phyloP scores from a whole-genome alignment of 768 basidiomycete species.

The Mycena amicta region DNA sequence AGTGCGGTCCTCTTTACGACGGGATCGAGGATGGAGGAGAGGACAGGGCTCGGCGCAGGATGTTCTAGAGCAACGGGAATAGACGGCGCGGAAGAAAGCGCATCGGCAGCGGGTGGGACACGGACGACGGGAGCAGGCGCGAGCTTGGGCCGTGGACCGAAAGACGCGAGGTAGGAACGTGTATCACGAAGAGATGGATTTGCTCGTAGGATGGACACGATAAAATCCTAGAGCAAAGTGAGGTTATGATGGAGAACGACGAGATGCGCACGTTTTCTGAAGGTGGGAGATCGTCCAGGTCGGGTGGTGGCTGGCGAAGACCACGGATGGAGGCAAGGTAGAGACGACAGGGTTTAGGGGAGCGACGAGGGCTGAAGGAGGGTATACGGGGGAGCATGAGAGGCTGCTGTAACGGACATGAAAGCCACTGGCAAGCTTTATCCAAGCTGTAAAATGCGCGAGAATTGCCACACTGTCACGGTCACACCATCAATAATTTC shows the following conservation, averaged over 20 bases:
- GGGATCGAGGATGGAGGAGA: slow-evolving; percentile 83
- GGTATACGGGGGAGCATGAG: slow-evolving; percentile 42
- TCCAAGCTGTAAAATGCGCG: slow-evolving; percentile 12
- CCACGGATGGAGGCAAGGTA: slow-evolving; percentile 35
- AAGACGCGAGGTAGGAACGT: slow-evolving; percentile 87
- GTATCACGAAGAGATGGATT: slow-evolving; percentile 92
- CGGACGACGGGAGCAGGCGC: slow-evolving; percentile 31
- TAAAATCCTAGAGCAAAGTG: slow-evolving; percentile 74
- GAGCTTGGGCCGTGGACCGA: slow-evolving; percentile 65
- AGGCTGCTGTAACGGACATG: slow-evolving; percentile 14
- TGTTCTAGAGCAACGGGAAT: slow-evolving; percentile 37
- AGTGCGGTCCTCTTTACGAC: slow-evolving; percentile 85
- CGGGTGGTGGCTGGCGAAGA: slow-evolving; percentile 35
- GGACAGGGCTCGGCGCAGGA: slow-evolving; percentile 53
- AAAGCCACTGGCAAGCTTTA: slow-evolving; percentile 3
- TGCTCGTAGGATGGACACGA: slow-evolving; percentile 90
- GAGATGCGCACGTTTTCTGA: slow-evolving; percentile 52
- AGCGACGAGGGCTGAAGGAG: slow-evolving; percentile 35
- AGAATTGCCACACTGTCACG: neutral
- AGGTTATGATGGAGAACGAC: slow-evolving; percentile 6
- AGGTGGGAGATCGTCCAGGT: slow-evolving; percentile 41
- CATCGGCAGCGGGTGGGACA: slow-evolving; percentile 30
- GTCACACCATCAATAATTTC: too few relatives aligned
- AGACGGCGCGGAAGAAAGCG: slow-evolving; percentile 33
- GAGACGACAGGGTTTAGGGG: slow-evolving; percentile 53